phyloP scores from a whole-genome alignment of 768 basidiomycete genomes.

The Naganishia onofrii region DNA sequence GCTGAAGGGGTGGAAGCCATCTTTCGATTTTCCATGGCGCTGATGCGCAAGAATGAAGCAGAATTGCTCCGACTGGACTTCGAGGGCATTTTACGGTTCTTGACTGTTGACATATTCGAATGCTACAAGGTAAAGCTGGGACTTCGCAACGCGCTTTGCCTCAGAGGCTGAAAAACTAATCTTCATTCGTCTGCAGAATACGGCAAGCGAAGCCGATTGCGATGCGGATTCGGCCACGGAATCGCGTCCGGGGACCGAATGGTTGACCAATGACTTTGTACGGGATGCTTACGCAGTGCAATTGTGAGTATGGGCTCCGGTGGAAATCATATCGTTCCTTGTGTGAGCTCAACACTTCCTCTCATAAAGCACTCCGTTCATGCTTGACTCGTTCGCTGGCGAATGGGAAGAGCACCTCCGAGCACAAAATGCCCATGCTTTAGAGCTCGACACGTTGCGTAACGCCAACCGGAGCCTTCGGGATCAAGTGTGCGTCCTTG shows the following conservation, averaged over 20 bases:
- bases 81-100: constrained; percentile 79
- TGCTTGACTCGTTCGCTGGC: constrained; percentile 83
- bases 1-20: constrained; percentile 97
- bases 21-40: constrained; percentile 85
- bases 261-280: constrained; percentile 80
- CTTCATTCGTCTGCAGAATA: background rate
- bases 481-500: constrained; percentile 68
- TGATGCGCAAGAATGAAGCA: constrained; percentile 85
- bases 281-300: constrained; percentile 77
- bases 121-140: constrained; percentile 61
- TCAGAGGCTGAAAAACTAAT: background rate
- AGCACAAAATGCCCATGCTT: constrained; percentile 74
- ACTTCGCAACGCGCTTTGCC: background rate
- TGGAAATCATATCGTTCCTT: background rate
- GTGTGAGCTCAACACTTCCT: constrained; percentile 2
- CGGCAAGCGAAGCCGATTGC: background rate
- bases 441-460: constrained; percentile 77
- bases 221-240: constrained; percentile 36
- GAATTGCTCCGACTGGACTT: constrained; percentile 75
- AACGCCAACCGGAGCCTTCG: constrained; percentile 73
- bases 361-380: constrained; percentile 71
- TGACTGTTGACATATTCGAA: constrained; percentile 80
- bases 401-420: constrained; percentile 82
- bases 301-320: constrained; percentile 55
- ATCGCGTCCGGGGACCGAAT: constrained; percentile 47